Evolutionary conservation across 2,329 filamentous ascomycete species (phyloP), one percentile per base, ranked within the genome.

Genomic region (Cryphonectria nitschkei): DNA sequence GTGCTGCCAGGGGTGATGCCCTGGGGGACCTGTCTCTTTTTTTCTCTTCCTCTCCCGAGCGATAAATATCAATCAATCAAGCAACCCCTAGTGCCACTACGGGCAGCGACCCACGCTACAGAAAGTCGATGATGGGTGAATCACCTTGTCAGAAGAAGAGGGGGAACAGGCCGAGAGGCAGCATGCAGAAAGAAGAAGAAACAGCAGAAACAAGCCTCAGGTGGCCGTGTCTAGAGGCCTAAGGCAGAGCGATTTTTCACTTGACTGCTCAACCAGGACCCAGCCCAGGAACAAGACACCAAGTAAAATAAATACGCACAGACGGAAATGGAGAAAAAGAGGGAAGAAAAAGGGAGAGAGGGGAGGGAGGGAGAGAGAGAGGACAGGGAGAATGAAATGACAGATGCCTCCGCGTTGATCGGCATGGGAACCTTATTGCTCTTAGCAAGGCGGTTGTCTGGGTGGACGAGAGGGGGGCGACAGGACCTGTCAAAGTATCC

Each of bases 391-490:
- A 29, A 50, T n/a, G 29, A 7, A 32, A 13, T 39, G 58, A 61
- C 58, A 39, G 58, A 61, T 61, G 16, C 58, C 32, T 61, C 58
- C 58, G 34, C 34, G 58, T 61, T 61, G 58, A 39, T 39, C 58
- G 58, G 58, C 58, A 39, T 58, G 34, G 32, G 58, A 61, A 61
- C 58, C 58, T 61, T 61, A 61, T 39, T 37, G 58, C 37, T 56
- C 68, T 69, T 69, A 65, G 56, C 56, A 60, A 60, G 56, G 56
- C 22, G 46, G 22, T 50, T 69, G 68, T 56, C 62, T 56, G 54
- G 68, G 68, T 69, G 62, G 68, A 52, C 62, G 41, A 69, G 54
- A 26, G 68, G 61, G 65, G 50, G 62, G 26, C 58, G 37, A 58
- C 32, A 61, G 29, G 58, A 61, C 58, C 58, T 61, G 58, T 61